phyloP scores from a whole-genome alignment of 768 basidiomycete species.

The Tephrocybe rancida region DNA sequence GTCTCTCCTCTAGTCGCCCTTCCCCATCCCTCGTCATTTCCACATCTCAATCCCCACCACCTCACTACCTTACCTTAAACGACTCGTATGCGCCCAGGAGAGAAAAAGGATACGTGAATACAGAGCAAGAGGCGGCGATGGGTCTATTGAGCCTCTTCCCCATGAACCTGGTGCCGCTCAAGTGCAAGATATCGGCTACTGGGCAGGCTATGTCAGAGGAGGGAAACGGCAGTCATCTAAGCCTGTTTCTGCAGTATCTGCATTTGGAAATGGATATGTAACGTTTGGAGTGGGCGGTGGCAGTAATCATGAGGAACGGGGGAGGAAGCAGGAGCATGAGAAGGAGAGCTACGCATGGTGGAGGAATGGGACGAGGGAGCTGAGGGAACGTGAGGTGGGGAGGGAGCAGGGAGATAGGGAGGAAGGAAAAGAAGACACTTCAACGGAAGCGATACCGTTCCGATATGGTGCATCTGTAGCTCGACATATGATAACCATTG shows the following conservation, averaged over 20 bases:
- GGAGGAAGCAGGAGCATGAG: background rate
- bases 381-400: no score
- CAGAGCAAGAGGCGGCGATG: constrained; percentile 54
- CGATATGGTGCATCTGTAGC: constrained; percentile 74
- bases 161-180: constrained; percentile 7
- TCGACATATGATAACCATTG: constrained; percentile 71
- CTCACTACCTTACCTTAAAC: no score
- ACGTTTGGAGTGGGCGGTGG: no score
- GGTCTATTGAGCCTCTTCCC: constrained; percentile 50
- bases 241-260: no score
- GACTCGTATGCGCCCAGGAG: no score
- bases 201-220: background rate
- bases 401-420: constrained; percentile 8
- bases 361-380: background rate
- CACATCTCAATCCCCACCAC: no score
- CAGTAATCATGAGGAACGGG: no score
- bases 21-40: no score
- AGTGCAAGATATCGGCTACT: constrained; percentile 23
- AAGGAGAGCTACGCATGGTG: background rate
- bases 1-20: no score
- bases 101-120: no score
- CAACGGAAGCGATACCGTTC: constrained; percentile 38
- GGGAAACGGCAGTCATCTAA: background rate
- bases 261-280: no score
- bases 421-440: background rate